Base-by-base conservation (phyloP, 371 early-diverging fungal species). In the Mortierella sp. region DNA sequence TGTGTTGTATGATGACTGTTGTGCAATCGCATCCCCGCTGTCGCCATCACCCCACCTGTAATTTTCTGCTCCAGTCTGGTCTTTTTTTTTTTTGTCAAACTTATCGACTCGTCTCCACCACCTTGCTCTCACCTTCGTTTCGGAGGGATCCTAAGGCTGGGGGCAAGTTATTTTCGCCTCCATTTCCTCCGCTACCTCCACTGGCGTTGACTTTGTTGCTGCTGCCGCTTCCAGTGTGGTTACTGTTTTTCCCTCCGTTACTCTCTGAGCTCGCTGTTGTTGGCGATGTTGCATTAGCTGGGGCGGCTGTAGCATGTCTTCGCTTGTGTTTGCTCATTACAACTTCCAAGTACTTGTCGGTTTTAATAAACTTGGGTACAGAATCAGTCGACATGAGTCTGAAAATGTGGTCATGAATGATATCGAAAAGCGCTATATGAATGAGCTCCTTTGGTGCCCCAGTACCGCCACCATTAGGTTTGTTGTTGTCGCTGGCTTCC, bases 381-480 rank as follows among this genome's bases (percentile, higher is more conserved):
- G 93, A 93, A 62, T 94, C 94, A 1, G 90, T 89, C 19, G 94
- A 92, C 92, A 93, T 91, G 12, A 94, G 80, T 29, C 89, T 83
- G 81, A 91, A 94, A 61, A 93, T 91, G 56, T 93, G 92, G 9
- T 91, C 91, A 58, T 93, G 88, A 9, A 89, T 89, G 29, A 74
- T 72, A 53, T 91, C 90, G 75, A 92, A 90, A 78, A 92, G 76
- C 40, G 86, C 84, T 2, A 90, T 83, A 12, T 85, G 78, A 8
- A 91, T 85, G 15, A 89, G 64, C 9, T 81, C 72, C 40, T 74
- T 37, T 42, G 65, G 54, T 12, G 22, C 34, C 19, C 9, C 23
- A 3, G 29, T 37, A 7, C 37, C 34, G 1, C 29, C 37, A 29
- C 34, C 12, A 10, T 17, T 56, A n/a, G 51, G 1, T 40, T 34